Evolutionary conservation across 148 eudicot species (phyloP), one percentile per base, ranked within the genome.

Genomic region (Vaccinium darrowii): DNA sequence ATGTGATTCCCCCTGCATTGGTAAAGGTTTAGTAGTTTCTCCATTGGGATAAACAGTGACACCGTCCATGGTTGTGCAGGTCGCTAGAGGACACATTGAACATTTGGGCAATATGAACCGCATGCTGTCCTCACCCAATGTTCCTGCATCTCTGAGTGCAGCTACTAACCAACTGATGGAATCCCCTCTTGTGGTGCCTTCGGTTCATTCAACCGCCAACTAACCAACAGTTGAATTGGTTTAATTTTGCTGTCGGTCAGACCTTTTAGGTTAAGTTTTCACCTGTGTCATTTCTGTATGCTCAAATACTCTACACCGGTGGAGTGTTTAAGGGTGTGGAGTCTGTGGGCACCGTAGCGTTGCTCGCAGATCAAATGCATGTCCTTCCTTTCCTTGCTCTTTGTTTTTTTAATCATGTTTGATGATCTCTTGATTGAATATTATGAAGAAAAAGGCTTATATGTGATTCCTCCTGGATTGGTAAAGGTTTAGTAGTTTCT

Each of bases 61-160:
- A 16, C 19, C 76, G 69, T 79, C 27, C 54, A 62, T 73, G 49
- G 21, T 27, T 76, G 18, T 88, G 90, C 97, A 96, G 99, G 91
- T 91, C 82, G 98, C 95, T 87, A 91, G 91, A 8, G 83, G 84
- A 85, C 90, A 90, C 76, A 85, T 93, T 53, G 89, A 87, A 72
- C 92, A 90, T 83, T 87, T 89, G 73, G 86, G 84, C 83, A 87
- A 86, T 85, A 83, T 90, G 82, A 89, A 87, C 86, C 90, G 90
- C 63, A 90, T 82, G 80, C 78, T 93, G 82, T 62, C 88, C 18
- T 85, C 92, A 54, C 85, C 84, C 21, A 82, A 86, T 83, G 85
- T 88, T 47, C 49, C 63, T 49, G 85, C 89, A 47, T 83, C 83
- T 19, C 63, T 87, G 23, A 78, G 72, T 15, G 87, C 81, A 16